Evolutionary conservation across 2,329 filamentous ascomycete species (phyloP), one percentile per base, ranked within the genome.

Genomic region (Aphanoascus verrucosus): DNA sequence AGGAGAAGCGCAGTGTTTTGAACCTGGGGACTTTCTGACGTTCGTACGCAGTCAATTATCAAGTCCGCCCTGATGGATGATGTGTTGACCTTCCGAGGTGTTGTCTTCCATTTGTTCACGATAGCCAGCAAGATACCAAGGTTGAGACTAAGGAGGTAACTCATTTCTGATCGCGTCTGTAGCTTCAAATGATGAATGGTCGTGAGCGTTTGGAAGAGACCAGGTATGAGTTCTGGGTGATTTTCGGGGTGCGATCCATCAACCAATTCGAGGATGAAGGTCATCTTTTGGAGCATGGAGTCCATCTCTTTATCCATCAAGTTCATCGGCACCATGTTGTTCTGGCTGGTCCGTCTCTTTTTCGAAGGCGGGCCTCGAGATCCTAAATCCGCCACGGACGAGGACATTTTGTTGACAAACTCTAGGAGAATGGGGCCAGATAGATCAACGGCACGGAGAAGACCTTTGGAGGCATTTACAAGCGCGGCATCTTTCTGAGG

Each of bases 11-110:
- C 90, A 5, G 85, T 83, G 64, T 94, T 96, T 66, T 97, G 94
- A 5, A 98, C 89, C 58, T 95, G 88, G 0, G 90, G 89, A 67
- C 86, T 96, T 23, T 87, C 82, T 0, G 90, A 94, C 57, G 88
- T 90, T 64, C 94, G 86, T 43, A 98, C 86, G 72, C 90, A 96
- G 64, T 94, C 90, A 47, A 97, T 89, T 52, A 98, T 82, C 44
- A 97, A 72, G 66, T 98, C 93, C 2, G 88, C 87, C 54, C 94
- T 84, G 38, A 95, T 85, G 37, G 83, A 83, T 1, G 86, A 84
- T 44, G 82, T 81, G 66, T 94, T 88, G 54, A 94, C 83, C 55
- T 80, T 78, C 40, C 66, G 64, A 46, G 62, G 53, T 5, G 49
- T 49, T 51, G 60, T 64, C 69, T 86, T 86, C 62, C 86, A 84